Evolutionary conservation across 129 eudicot genomes (phyloP), one percentile per base, ranked within the genome.

Genomic region (Silybum marianum): DNA sequence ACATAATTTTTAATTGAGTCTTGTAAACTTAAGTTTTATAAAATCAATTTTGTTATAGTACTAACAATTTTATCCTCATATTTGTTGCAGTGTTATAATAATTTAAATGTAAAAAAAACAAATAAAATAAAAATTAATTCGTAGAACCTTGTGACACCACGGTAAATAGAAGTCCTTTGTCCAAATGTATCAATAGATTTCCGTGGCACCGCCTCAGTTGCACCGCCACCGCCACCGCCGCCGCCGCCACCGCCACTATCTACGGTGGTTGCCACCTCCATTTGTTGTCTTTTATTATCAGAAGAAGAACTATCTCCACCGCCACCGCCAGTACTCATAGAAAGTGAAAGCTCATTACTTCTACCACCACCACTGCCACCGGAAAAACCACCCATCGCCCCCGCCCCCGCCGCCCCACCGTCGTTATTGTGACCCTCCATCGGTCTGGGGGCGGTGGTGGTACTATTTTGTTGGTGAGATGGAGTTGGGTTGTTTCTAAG

Each of bases 121-220:
- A 19, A 36, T 1, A 79, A 79, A 74, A 58, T 34, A 28, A 72
- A 21, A 21, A 54, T 30, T 42, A 67, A 8, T 54, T 30, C 39
- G 62, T 38, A 13, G 42, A 65, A 93, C 98, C 98, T 92, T 67
- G 98, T 95, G 30, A 95, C 98, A 70, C 98, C 98, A 67, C 98
- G 98, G 89, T 95, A 95, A 22, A 95, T 95, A 11, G 98, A 95
- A 69, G 98, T 95, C 72, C 98, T 88, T 84, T 95, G 98, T 70
- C 98, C 98, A 84, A 92, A 95, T 1, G 98, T 95, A 69, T 92
- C 98, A 7, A 87, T 84, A 36, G 94, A 87, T 82, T 95, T 95
- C 74, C 91, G 81, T 4, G 94, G 86, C 26, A 76, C 93, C 36
- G 85, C 82, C 83, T 91, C 97, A 12, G 82, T 74, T 2, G 82